Base-by-base conservation (phyloP, 306 rosid species). In the Prunus kanzakura region DNA sequence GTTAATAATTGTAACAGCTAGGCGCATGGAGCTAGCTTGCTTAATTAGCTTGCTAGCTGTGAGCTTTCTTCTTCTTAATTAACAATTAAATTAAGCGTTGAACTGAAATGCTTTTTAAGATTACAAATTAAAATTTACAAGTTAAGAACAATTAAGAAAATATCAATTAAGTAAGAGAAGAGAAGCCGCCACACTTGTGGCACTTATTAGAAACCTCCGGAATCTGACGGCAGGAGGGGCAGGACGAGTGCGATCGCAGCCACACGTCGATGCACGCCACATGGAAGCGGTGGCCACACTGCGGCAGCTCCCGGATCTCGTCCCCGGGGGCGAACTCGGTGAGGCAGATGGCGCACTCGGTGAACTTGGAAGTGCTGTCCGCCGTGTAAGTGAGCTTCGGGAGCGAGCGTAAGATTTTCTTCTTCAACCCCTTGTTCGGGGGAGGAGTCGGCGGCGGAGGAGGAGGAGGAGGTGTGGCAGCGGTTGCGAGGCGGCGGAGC, bases 161-260 rank as follows among this genome's bases (percentile, higher is more conserved):
- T 4, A 56, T 56, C n/a, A 8, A 56, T 60, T 23, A 60, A 11
- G 9, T 0, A 38, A 38, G 43, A 38, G 93, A 87, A 5, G 38
- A 6, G 23, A 86, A 71, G 9, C 91, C 92, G 18, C 91, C 94
- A 78, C 96, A 90, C 88, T 86, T 92, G 43, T 87, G 82, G 80
- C 97, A 92, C 69, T 83, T 74, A 5, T 0, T 25, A 0, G 86
- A 50, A 15, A 76, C 80, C 45, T 64, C 90, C 51, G 91, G 84
- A 81, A 90, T 82, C 89, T 89, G 93, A 71, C 96, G 94, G 87
- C 96, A 93, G 6, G 93, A 87, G 0, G 92, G 96, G 60, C 97
- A 90, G 0, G 96, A 90, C 1, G 93, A 93, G 81, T 90, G 93
- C 63, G 93, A 90, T 74, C 78, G 81, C n/a, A 93, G 91, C 97